Percentiles rank a stretch among this genome's conserved stretches.
Evolutionary conservation across 108 stramenopile species (phyloP).

Genomic region (Nitzschia inconspicua): DNA sequence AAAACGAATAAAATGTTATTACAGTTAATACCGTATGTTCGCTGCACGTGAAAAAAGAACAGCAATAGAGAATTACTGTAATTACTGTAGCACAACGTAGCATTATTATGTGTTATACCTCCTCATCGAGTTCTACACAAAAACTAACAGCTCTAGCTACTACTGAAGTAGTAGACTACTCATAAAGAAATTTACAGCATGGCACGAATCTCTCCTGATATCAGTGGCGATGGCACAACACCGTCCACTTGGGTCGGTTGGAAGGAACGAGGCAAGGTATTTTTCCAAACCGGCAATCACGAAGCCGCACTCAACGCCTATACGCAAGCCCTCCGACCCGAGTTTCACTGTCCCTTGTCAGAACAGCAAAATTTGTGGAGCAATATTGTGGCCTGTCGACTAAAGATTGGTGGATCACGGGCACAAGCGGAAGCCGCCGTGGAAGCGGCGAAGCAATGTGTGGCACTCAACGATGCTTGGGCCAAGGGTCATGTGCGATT

Average conservation of each 20-base stretch:
- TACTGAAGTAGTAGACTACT: neutral
- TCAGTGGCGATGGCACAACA: neutral
- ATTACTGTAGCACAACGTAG: no score
- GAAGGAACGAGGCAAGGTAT: slow-evolving; percentile 34
- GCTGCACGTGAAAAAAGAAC: no score
- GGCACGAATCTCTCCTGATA: neutral
- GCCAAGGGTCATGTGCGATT: slow-evolving; percentile 76
- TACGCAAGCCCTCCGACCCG: slow-evolving; percentile 19
- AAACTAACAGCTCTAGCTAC: no score
- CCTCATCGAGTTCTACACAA: no score
- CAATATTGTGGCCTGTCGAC: slow-evolving; percentile 67
- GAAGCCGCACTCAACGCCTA: slow-evolving; percentile 25
- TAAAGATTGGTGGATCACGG: slow-evolving; percentile 66
- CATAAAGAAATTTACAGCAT: neutral
- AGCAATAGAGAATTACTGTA: no score
- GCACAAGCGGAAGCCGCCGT: slow-evolving; percentile 55
- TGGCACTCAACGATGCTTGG: slow-evolving; percentile 69
- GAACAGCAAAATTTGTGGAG: slow-evolving; percentile 52
- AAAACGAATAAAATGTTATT: no score
- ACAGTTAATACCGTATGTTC: no score
- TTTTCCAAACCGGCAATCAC: slow-evolving; percentile 24
- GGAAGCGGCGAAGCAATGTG: slow-evolving; percentile 66
- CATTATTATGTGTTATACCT: no score
- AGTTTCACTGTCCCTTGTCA: slow-evolving; percentile 16
- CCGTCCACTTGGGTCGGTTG: slow-evolving; percentile 19